phyloP scores from a whole-genome alignment of 176 grass and related monocot genomes.

The Juncus inflexus region DNA sequence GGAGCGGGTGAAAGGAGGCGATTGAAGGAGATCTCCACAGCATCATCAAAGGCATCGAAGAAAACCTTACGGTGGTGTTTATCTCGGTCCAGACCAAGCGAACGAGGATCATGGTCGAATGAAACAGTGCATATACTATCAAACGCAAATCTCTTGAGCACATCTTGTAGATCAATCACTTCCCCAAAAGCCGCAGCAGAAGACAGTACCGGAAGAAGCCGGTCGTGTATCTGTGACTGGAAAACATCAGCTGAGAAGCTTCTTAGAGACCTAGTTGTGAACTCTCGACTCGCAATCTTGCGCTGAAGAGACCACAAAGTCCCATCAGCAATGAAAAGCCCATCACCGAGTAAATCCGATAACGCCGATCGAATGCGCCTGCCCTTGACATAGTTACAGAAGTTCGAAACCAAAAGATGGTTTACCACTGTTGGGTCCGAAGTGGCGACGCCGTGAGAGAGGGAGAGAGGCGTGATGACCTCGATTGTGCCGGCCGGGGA shows the following conservation, averaged over 20 bases:
- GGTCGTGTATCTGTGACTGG: constrained; percentile 18
- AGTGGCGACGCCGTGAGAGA: constrained; percentile 54
- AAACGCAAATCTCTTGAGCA: constrained; percentile 49
- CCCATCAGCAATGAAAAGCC: constrained; percentile 47
- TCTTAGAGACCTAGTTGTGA: constrained; percentile 43
- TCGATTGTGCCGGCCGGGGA: constrained; percentile 54
- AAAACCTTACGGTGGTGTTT: constrained; percentile 25
- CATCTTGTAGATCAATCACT: constrained; percentile 46
- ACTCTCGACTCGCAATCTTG: constrained; percentile 53
- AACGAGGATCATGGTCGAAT: constrained; percentile 41
- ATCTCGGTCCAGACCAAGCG: neutral
- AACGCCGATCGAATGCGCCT: constrained; percentile 32
- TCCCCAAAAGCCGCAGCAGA: constrained; percentile 23
- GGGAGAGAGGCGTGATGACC: constrained; percentile 33
- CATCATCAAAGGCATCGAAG: constrained; percentile 50
- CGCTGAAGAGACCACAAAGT: constrained; percentile 55
- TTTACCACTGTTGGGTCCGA: constrained; percentile 44
- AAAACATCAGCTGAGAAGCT: constrained; percentile 39
- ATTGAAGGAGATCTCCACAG: constrained; percentile 47
- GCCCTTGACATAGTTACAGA: constrained; percentile 68
- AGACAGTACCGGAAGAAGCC: constrained; percentile 43
- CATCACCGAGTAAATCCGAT: constrained; percentile 49
- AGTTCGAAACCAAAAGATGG: constrained; percentile 44
- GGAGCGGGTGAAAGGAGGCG: constrained; percentile 47
- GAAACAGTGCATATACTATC: constrained; percentile 53